These are phyloP conservation scores for Podila clonocystis DNA, from an alignment of 192 early-diverging fungal genomes.

Conservation along the genomic window DNA sequence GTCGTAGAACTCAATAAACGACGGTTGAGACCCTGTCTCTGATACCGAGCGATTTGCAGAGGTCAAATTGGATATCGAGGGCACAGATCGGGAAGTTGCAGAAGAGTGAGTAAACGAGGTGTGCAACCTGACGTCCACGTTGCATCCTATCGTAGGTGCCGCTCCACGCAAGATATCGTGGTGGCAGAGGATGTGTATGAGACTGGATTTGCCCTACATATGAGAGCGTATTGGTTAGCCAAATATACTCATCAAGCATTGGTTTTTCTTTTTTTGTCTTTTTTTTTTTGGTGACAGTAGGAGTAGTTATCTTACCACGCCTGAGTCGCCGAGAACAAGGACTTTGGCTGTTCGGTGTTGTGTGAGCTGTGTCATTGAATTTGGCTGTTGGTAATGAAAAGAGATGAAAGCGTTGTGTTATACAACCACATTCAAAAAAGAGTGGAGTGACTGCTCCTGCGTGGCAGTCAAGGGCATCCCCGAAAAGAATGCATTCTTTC, in stretches of 20 bases:
- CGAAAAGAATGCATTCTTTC: not conserved
- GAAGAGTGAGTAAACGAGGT: constrained; percentile 3
- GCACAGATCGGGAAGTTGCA: not conserved
- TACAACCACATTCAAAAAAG: not conserved
- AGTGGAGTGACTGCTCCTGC: not conserved
- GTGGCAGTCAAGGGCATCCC: not conserved
- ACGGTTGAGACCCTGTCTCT: constrained; percentile 7
- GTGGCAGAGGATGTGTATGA: constrained; percentile 63
- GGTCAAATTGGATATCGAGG: constrained; percentile 1
- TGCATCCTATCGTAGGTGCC: constrained; percentile 59
- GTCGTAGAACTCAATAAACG: constrained; percentile 68
- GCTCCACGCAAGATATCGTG: constrained; percentile 49
- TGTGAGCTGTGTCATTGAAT: not conserved
- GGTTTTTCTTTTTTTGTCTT: too few species aligned
- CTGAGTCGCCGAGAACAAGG: constrained; percentile 45
- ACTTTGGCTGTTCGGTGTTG: constrained; percentile 22
- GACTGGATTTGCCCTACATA: constrained; percentile 60
- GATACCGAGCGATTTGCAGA: constrained; percentile 1
- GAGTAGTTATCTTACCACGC: constrained; percentile 15
- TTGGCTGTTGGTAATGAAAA: too few species aligned
- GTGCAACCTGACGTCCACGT: constrained; percentile 59
- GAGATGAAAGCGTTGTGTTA: too few species aligned
- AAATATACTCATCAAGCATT: not conserved
- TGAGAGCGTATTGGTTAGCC: not conserved
- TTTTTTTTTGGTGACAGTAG: too few species aligned